Percentiles rank a stretch among this genome's conserved stretches.
Evolutionary conservation across 164 flowering plant genomes (phyloP).

Genomic region (Stephania japonica): DNA sequence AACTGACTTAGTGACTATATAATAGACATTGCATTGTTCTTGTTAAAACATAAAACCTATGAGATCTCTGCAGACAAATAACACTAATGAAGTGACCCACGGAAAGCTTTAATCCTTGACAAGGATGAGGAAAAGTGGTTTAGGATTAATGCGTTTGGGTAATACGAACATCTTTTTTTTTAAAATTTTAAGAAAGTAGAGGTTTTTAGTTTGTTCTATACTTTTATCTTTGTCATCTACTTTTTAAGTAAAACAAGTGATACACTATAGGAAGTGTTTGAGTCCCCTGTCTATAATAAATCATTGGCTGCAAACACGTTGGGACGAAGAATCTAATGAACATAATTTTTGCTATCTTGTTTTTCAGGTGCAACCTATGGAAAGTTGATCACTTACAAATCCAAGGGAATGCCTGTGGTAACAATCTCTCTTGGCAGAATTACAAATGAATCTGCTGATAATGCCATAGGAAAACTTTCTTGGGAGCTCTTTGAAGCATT

Average conservation of each 20-base stretch:
- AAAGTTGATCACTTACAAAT: conserved; percentile 65
- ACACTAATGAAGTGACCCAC: not conserved
- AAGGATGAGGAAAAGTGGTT: not conserved
- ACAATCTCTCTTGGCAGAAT: conserved; percentile 57
- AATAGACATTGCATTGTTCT: not conserved
- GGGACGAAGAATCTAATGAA: not conserved
- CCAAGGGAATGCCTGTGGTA: conserved; percentile 75
- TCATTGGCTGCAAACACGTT: not conserved
- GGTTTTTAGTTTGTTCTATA: not conserved
- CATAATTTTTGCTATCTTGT: conserved; percentile 4
- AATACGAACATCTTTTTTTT: not conserved
- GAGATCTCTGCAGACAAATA: not conserved
- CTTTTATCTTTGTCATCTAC: not conserved
- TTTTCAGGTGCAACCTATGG: conserved; percentile 49
- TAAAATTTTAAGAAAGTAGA: not conserved
- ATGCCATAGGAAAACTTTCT: conserved; percentile 56
- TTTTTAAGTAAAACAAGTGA: not conserved
- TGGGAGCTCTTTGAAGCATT: conserved; percentile 47
- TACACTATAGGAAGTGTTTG: not conserved
- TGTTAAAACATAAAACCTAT: not conserved
- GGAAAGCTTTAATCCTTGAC: conserved; percentile 2
- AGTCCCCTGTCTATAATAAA: not conserved
- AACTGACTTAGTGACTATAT: not conserved
- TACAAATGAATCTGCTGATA: conserved; percentile 39
- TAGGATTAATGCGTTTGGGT: not conserved